Percentiles rank a stretch among this genome's conserved stretches.
Evolutionary conservation across 257 asterid genomes (phyloP).

Genomic region (Rubia yunnanensis): DNA sequence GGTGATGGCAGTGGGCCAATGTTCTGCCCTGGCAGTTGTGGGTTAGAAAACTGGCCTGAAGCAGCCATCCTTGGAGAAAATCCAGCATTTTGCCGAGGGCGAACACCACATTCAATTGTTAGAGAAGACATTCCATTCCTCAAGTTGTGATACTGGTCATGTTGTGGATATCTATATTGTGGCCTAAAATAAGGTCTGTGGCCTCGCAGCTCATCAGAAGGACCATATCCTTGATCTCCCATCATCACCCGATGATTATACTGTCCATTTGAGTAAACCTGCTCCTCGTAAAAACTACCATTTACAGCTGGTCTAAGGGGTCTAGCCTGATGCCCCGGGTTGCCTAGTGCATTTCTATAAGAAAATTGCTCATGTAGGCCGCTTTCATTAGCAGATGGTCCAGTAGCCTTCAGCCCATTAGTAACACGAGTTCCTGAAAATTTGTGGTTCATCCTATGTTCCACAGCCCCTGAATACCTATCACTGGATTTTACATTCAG

Average conservation of each 20-base stretch:
- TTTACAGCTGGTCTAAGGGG: slow-evolving; percentile 36
- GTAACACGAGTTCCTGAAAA: slow-evolving; percentile 28
- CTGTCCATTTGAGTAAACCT: slow-evolving; percentile 20
- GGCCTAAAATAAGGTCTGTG: slow-evolving; percentile 28
- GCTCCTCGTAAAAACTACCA: slow-evolving; percentile 31
- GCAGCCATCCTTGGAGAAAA: slow-evolving; percentile 30
- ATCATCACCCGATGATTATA: slow-evolving; percentile 29
- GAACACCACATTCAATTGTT: slow-evolving; percentile 37
- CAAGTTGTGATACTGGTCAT: slow-evolving; percentile 39
- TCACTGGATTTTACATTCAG: slow-evolving; percentile 43
- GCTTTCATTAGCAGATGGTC: slow-evolving; percentile 67
- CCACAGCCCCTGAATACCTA: slow-evolving; percentile 17
- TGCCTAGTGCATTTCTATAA: slow-evolving; percentile 24
- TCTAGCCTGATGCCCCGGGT: slow-evolving; percentile 30
- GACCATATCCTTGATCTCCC: slow-evolving; percentile 28
- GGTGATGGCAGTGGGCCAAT: slow-evolving; percentile 57
- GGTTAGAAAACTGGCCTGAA: slow-evolving; percentile 21
- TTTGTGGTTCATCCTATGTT: slow-evolving; percentile 24
- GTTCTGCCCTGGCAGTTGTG: slow-evolving; percentile 15
- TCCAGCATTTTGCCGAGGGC: slow-evolving; percentile 18
- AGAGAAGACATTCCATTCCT: slow-evolving; percentile 47
- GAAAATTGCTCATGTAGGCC: slow-evolving; percentile 32
- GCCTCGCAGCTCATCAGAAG: slow-evolving; percentile 26
- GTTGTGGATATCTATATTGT: slow-evolving; percentile 34
- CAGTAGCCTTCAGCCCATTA: slow-evolving; percentile 56